Base-by-base conservation (phyloP, 208 protist genomes). In the Acanthamoeba lenticulata region DNA sequence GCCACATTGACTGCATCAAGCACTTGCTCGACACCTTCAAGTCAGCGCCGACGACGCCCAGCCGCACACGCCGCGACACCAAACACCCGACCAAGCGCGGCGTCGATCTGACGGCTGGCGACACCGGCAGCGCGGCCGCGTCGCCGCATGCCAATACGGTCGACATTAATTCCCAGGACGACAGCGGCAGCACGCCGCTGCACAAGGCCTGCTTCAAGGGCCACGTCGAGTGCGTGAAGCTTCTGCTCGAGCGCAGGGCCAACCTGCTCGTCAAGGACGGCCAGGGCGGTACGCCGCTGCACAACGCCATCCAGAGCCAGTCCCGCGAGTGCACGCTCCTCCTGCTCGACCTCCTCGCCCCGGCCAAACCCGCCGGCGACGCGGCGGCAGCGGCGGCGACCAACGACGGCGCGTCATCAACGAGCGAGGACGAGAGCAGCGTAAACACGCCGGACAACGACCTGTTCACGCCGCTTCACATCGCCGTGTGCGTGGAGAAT, bases 401-500 rank as follows among this genome's bases (percentile, higher is more conserved):
- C 29, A 32, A 79, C 7, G 38, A 4, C 17, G 38, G 24, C 38
- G 67, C 15, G 24, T n/a, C n/a, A n/a, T n/a, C n/a, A n/a, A n/a
- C n/a, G n/a, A n/a, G n/a, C n/a, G 29, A 3, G 11, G 67, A 55
- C 27, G 72, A 45, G 17, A 94, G 88, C 21, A 85, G 94, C 69
- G 32, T 96, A 0, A 96, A 96, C 74, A 72, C 77, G n/a, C 65
- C 45, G 36, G 95, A 95, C 92, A 32, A 88, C 13, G 94, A 96
- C 32, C 89, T 90, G 17, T 90, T 55, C 44, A 95, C 83, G 34
- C 95, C 95, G 34, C 86, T 96, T 1, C 94, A 96, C 29, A 92
- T 95, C 65, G 94, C 95, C 4, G 91, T 90, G 9, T 88, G 94
- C 47, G 94, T 95, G 45, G 95, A 93, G 47, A 81, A 94, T 86